Conservation (phyloP, 2,329 filamentous ascomycete species). For the Phyllosticta paracitricarpa region DNA sequence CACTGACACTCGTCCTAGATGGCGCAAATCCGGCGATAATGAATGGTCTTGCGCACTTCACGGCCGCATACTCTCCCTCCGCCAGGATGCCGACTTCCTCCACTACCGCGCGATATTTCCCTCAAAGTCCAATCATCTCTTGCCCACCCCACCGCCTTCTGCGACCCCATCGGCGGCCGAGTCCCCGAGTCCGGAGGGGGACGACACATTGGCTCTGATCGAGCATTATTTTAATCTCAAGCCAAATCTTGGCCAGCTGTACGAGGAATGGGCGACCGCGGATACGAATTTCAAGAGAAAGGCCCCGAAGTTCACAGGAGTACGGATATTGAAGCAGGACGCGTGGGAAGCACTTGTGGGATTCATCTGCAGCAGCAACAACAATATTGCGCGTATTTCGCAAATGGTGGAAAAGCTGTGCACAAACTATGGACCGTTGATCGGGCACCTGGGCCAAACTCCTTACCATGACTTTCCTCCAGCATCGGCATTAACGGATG, state of each 20-base stretch:
- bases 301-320: constrained; percentile 77
- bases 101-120: constrained; percentile 66
- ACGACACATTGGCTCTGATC: constrained; percentile 68
- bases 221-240: constrained; percentile 79
- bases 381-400: constrained; percentile 90
- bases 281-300: constrained; percentile 85
- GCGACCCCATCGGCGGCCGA: constrained; percentile 27
- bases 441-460: constrained; percentile 59
- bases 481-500: constrained; percentile 60
- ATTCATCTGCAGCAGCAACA: constrained; percentile 98
- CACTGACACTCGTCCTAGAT: constrained; percentile 42
- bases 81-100: constrained; percentile 67
- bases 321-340: constrained; percentile 88
- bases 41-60: constrained; percentile 86
- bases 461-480: constrained; percentile 81
- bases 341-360: constrained; percentile 89
- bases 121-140: constrained; percentile 15
- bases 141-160: constrained; percentile 30
- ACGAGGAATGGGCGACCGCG: constrained; percentile 74
- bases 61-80: constrained; percentile 74
- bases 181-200: constrained; percentile 31
- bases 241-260: constrained; percentile 65
- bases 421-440: constrained; percentile 66
- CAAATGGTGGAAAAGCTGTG: constrained; percentile 96
- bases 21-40: constrained; percentile 69